phyloP scores from a whole-genome alignment of 2,329 filamentous ascomycete genomes.

The Colletotrichum destructivum region DNA sequence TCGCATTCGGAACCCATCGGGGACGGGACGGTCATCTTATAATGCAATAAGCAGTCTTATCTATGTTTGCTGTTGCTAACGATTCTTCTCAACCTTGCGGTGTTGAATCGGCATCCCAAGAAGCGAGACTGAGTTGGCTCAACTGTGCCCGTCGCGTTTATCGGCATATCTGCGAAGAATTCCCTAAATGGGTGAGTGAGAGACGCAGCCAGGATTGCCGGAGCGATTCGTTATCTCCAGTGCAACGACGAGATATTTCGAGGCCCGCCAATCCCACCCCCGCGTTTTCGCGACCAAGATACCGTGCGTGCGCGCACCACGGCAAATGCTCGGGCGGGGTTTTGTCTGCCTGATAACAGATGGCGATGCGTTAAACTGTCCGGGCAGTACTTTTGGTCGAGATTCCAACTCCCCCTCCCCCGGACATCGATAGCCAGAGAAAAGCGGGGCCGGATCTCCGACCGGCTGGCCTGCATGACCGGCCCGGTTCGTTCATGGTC shows the following conservation, averaged over 20 bases:
- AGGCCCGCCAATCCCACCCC: constrained; percentile 4
- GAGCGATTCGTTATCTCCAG: constrained; percentile 17
- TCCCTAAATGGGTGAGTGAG: background rate
- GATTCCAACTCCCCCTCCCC: background rate
- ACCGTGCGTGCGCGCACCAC: background rate
- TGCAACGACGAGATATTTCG: constrained; percentile 15
- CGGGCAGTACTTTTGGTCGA: background rate
- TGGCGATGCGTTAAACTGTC: background rate
- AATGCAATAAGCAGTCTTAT: background rate
- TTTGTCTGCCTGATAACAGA: background rate
- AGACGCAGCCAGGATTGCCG: background rate
- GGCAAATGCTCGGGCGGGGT: background rate
- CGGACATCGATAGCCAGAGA: constrained; percentile 5
- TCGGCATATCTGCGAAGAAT: background rate
- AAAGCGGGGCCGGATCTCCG: constrained; percentile 8
- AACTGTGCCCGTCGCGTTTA: constrained; percentile 17
- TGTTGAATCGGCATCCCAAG: background rate
- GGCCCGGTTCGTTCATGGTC: background rate
- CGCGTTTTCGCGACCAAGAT: constrained; percentile 18
- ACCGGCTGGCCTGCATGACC: constrained; percentile 10
- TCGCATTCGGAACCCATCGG: background rate
- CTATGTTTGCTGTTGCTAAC: background rate
- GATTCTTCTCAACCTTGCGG: background rate
- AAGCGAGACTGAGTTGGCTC: background rate
- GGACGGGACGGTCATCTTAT: background rate